These are phyloP conservation scores for Russula lepida DNA, from an alignment of 768 basidiomycete genomes.

Conservation along the genomic window DNA sequence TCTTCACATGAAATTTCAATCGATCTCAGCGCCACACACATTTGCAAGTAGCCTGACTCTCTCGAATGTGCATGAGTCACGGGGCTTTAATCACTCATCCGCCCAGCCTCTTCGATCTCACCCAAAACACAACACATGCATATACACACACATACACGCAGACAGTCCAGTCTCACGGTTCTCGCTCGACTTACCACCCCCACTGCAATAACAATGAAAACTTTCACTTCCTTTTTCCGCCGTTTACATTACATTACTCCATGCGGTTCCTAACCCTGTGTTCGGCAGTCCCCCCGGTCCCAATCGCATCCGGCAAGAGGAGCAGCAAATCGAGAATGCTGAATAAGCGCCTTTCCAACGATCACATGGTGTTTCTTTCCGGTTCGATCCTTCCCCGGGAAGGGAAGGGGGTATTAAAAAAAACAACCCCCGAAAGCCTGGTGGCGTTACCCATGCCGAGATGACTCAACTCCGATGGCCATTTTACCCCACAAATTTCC, in stretches of 20 bases:
- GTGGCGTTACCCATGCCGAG: conserved; percentile 7
- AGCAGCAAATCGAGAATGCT: conserved; percentile 3
- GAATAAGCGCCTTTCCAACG: not conserved
- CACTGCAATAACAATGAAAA: not conserved
- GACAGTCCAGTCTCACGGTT: not conserved
- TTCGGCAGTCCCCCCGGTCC: not conserved
- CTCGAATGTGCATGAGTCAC: not conserved
- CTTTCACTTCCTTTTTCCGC: not conserved
- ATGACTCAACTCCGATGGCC: not conserved
- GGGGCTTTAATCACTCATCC: not conserved
- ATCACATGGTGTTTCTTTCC: conserved; percentile 3
- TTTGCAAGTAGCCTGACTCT: not conserved
- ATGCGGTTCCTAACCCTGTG: not conserved
- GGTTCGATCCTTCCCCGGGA: not conserved
- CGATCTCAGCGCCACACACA: not conserved
- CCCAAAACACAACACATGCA: not conserved
- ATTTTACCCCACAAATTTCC: conserved; percentile 1
- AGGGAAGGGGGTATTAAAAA: not conserved
- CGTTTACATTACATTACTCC: not conserved
- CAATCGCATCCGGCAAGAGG: not conserved
- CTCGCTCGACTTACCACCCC: not conserved
- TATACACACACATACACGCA: not conserved
- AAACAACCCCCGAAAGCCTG: conserved; percentile 8
- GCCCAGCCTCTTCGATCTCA: not conserved
- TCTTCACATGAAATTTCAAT: not conserved